Base-by-base conservation (phyloP, 2,329 filamentous ascomycete genomes). In the Fusarium nematophilum region DNA sequence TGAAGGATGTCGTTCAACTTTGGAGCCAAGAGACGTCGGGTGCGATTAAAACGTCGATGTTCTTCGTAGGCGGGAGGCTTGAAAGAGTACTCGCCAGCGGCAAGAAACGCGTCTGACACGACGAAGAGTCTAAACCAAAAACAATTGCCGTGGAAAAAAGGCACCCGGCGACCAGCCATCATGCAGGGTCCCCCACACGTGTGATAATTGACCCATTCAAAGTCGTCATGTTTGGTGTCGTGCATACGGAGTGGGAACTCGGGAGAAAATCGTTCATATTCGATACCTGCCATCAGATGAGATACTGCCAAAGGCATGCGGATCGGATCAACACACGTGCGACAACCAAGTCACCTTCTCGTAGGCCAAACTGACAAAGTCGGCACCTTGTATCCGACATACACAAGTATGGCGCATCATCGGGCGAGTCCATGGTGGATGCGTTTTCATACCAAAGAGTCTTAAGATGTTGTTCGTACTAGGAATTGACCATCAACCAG, bases 321-420 rank as follows among this genome's bases (percentile, higher is more conserved):
- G n/a, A 49, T 45, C 13, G 5, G n/a, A 29, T 14, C 29, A 53
- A 56, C 58, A 49, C 7, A 59, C 55, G 58, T 30, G 43, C 46
- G 38, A 56, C 6, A 15, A 56, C 58, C 13, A 49, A 30, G n/a
- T 59, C 58, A 14, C 17, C 33, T 34, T 56, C 58, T 17, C 53
- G 11, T 9, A 62, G 13, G 0, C 29, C 27, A 18, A 62, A 62
- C n/a, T 59, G 51, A 15, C 58, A 62, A 4, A 62, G 46, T n/a
- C 55, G 51, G 14, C 51, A 62, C 26, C 50, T 55, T 21, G 18
- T 37, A 33, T 61, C 58, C 7, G 58, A 47, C 55, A 59, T 59
- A 14, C 55, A 61, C n/a, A 59, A 48, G 17, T 48, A 55, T n/a
- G 50, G 58, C 10, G 42, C 55, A 6, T 61, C 55, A 10, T 61